phyloP scores from a whole-genome alignment of 2,329 filamentous ascomycete species.

The Arachnomyces sp. region DNA sequence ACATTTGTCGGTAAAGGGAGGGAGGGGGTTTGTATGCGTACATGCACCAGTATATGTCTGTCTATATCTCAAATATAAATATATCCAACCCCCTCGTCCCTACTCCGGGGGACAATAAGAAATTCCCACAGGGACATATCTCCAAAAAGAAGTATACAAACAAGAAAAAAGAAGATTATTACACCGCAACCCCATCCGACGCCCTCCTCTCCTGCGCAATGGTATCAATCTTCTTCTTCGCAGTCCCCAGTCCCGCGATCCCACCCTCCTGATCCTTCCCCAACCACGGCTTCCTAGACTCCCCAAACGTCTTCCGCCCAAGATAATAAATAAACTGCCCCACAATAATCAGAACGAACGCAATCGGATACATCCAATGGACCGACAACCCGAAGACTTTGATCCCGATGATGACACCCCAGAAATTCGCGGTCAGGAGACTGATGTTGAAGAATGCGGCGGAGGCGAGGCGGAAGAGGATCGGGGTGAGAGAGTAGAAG shows the following conservation, averaged over 20 bases:
- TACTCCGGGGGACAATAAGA: no score
- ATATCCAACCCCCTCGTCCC: no score
- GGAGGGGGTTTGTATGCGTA: no score
- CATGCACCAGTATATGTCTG: no score
- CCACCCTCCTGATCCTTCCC: constrained; percentile 77
- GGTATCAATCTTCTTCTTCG: constrained; percentile 60
- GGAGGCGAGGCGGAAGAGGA: constrained; percentile 80
- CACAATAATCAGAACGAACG: constrained; percentile 83
- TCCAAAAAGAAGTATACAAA: no score
- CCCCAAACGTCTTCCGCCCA: constrained; percentile 70
- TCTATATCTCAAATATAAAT: no score
- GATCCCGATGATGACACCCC: constrained; percentile 88
- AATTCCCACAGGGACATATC: no score
- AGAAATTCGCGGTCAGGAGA: constrained; percentile 89
- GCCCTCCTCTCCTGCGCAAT: constrained; percentile 4
- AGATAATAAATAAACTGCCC: constrained; percentile 85
- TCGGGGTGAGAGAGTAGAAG: constrained; percentile 81
- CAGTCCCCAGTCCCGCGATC: constrained; percentile 72
- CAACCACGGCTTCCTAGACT: constrained; percentile 91
- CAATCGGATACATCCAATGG: constrained; percentile 89
- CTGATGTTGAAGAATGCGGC: constrained; percentile 97
- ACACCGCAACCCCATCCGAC: no score
- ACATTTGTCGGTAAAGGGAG: no score
- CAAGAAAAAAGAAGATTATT: no score
- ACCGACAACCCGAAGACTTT: constrained; percentile 72